Base-by-base conservation (phyloP, 2,329 filamentous ascomycete species). In the Ceratocystis colombiana region DNA sequence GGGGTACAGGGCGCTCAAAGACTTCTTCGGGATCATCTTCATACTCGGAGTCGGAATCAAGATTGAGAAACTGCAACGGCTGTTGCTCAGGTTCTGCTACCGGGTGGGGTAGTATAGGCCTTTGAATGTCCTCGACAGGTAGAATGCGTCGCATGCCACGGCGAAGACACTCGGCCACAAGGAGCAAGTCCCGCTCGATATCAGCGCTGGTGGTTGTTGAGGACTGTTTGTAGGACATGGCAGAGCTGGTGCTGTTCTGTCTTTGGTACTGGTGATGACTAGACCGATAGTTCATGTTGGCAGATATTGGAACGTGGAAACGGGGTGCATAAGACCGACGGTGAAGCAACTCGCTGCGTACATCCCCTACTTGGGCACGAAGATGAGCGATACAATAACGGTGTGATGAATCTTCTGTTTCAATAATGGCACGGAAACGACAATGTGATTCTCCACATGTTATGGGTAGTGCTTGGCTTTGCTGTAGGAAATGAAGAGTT, bases 321-420 rank as follows among this genome's bases (percentile, higher is more conserved):
- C 30, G 55, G 8, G 55, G 55, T 5, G 28, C 55, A 59, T 2
- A 20, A n/a, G 55, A 59, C 55, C 59, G 64, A 33, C 41, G 61
- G 15, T 64, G 53, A 3, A 53, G 44, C 15, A 64, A 55, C 50
- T 67, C 66, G 7, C 46, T 5, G 12, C 65, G 65, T 8, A 66
- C 25, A 50, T 66, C 65, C 3, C 44, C 45, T 17, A 66, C 53
- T 30, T 62, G 50, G 22, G 66, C 62, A 25, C 66, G 61, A 17
- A 67, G 50, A 44, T 67, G 66, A 5, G 64, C 41, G n/a, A 67
- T 64, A 22, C 66, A 67, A 33, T 64, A 55, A 33, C 65, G 65
- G 30, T 46, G 25, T 20, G 44, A 37, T 3, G 28, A 55, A 33
- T 67, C 65, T 63, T 66, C 65, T 17, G 66, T 67, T 50, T 64